Evolutionary conservation across 768 basidiomycete genomes (phyloP), one percentile per base, ranked within the genome.

Genomic region (Lactarius sp.): DNA sequence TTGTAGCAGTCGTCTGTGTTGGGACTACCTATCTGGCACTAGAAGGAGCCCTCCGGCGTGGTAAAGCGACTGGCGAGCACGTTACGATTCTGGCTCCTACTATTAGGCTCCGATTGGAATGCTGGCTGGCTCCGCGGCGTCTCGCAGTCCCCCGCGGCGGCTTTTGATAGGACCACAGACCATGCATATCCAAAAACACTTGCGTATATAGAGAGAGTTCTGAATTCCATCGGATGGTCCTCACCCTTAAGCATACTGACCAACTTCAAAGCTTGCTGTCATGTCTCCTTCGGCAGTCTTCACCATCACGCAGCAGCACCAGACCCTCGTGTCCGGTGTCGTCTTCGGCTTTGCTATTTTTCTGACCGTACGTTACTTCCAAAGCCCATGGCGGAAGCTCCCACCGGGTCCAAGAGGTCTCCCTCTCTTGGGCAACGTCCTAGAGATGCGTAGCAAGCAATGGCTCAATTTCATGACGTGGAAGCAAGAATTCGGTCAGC

Each of bases 341-440:
- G 10, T 52, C 2, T n/a, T 42, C 14, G 50, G 49, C n/a, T 7
- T 46, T 44, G 31, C 49, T 18, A 18, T 62, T 16, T 37, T 52
- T 27, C 36, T 59, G 13, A 37, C 27, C 27, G 27, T 27, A 27
- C 27, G 27, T 27, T 3, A 27, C 27, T 27, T 27, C 27, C 27
- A 27, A 49, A 66, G 65, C 52, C 65, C 62, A 53, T 66, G 62
- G 62, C 62, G 65, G 9, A 58, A 60, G 39, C 52, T 64, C 14
- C 65, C 65, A 12, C 65, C 65, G 0, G 65, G 65, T 1, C 65
- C 65, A 44, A 44, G 8, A 10, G 62, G 65, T 27, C 20, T 66
- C 16, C 65, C 65, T 39, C 41, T 64, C 33, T 6, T 66, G 14
- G 65, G 65, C 3, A 66, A 64, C n/a, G 33, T 59, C 31, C 53